A percentile compares a stretch with the other conserved stretches of the same genome.
These are phyloP conservation scores for Crithidia expoeki DNA, from an alignment of 208 protist species.

Conservation along the genomic window DNA sequence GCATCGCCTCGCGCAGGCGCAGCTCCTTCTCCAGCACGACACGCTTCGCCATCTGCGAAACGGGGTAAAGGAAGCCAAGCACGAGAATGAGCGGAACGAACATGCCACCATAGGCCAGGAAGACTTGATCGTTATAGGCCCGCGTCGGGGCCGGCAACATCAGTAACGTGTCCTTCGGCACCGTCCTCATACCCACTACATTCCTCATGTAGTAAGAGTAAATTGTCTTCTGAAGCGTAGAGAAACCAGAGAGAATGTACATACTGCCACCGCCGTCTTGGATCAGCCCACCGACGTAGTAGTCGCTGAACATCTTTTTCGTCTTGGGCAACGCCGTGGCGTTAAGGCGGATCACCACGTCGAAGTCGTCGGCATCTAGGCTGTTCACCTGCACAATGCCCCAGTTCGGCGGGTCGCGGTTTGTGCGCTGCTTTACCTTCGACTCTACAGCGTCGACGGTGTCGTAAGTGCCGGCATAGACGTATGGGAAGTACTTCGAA, in stretches of 20 bases:
- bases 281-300: conserved; percentile 40
- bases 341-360: conserved; percentile 64
- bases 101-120: conserved; percentile 47
- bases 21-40: conserved; percentile 89
- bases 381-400: conserved; percentile 51
- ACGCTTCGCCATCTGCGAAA: conserved; percentile 77
- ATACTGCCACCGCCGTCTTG: conserved; percentile 26
- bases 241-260: conserved; percentile 67
- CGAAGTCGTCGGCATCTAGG: conserved; percentile 37
- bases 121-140: conserved; percentile 47
- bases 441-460: conserved; percentile 28
- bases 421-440: conserved; percentile 29
- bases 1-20: conserved; percentile 79
- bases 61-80: conserved; percentile 76
- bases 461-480: conserved; percentile 45
- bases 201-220: conserved; percentile 47
- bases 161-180: conserved; percentile 24
- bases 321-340: conserved; percentile 44
- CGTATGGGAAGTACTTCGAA: conserved; percentile 49
- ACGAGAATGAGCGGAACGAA: conserved; percentile 75
- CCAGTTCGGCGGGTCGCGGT: conserved; percentile 44
- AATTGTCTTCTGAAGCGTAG: conserved; percentile 42
- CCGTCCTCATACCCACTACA: conserved; percentile 35
- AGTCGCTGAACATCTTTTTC: conserved; percentile 16
- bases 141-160: conserved; percentile 54